phyloP scores from a whole-genome alignment of 2,329 filamentous ascomycete species.

The Alternaria sp. region DNA sequence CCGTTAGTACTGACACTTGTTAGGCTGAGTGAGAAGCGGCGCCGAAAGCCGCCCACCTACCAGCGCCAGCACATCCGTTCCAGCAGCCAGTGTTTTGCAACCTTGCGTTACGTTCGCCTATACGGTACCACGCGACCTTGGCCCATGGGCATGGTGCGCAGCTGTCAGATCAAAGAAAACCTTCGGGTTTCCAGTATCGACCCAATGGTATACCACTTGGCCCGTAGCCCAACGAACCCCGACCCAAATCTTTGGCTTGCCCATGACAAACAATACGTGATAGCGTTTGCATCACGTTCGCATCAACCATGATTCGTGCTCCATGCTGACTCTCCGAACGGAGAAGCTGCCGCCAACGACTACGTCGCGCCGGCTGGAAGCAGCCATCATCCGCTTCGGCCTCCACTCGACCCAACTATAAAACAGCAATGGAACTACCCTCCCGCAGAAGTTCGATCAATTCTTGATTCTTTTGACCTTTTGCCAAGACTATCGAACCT shows the following conservation, averaged over 20 bases:
- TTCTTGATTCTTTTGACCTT: neutral
- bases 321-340: neutral
- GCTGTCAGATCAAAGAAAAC: neutral
- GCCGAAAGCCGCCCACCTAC: neutral
- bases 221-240: neutral
- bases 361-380: neutral
- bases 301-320: neutral
- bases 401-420: neutral
- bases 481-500: neutral
- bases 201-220: neutral
- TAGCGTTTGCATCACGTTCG: neutral
- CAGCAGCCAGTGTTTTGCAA: neutral
- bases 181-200: neutral
- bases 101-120: neutral
- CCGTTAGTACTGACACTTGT: neutral
- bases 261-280: constrained; percentile 2
- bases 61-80: neutral
- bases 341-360: neutral
- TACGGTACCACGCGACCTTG: neutral
- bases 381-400: neutral
- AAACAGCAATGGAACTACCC: neutral
- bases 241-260: neutral
- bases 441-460: neutral
- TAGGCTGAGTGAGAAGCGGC: neutral
- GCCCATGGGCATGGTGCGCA: neutral